Evolutionary conservation across 2,329 filamentous ascomycete genomes (phyloP).

Genomic region (Thermomyces lanuginosus): DNA sequence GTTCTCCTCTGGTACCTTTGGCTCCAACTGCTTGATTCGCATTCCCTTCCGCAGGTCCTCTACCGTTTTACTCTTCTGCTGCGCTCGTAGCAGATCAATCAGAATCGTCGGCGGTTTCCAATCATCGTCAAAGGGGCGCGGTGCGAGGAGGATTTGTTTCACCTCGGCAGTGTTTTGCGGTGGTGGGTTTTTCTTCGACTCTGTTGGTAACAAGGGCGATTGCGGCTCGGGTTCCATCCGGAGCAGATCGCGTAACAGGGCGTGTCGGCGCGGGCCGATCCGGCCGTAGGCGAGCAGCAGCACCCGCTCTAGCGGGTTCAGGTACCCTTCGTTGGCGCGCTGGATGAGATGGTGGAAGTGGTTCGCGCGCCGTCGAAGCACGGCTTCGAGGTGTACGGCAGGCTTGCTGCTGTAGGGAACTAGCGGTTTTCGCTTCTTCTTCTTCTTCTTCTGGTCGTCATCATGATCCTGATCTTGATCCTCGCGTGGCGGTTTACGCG

Average conservation of each 20-base stretch:
- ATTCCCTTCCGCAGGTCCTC: slow-evolving; percentile 11
- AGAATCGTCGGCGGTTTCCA: slow-evolving; percentile 22
- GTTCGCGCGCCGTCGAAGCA: slow-evolving; percentile 13
- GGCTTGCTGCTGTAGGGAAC: slow-evolving; percentile 7
- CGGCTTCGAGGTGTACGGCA: slow-evolving; percentile 7
- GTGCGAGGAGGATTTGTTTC: slow-evolving; percentile 2
- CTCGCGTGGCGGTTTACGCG: not conserved
- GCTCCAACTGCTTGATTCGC: slow-evolving; percentile 13
- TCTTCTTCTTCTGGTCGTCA: not conserved
- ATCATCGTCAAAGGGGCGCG: slow-evolving; percentile 11
- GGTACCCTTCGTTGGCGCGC: slow-evolving; percentile 42
- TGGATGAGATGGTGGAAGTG: slow-evolving; percentile 29
- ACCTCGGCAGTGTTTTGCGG: slow-evolving; percentile 4
- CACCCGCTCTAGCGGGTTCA: slow-evolving; percentile 34
- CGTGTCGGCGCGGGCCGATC: slow-evolving; percentile 34
- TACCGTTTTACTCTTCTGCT: slow-evolving; percentile 15
- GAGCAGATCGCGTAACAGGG: slow-evolving; percentile 17
- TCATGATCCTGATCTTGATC: not conserved
- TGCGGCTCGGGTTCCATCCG: slow-evolving; percentile 11
- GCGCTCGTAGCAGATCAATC: slow-evolving; percentile 18
- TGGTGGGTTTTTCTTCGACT: too few relatives aligned
- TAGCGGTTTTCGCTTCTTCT: too few relatives aligned
- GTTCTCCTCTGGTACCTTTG: slow-evolving; percentile 19
- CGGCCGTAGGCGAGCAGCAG: slow-evolving; percentile 42
- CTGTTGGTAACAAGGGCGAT: too few relatives aligned